Conservation (phyloP, 2,329 filamentous ascomycete species). For the Sporothrix curviconia region DNA sequence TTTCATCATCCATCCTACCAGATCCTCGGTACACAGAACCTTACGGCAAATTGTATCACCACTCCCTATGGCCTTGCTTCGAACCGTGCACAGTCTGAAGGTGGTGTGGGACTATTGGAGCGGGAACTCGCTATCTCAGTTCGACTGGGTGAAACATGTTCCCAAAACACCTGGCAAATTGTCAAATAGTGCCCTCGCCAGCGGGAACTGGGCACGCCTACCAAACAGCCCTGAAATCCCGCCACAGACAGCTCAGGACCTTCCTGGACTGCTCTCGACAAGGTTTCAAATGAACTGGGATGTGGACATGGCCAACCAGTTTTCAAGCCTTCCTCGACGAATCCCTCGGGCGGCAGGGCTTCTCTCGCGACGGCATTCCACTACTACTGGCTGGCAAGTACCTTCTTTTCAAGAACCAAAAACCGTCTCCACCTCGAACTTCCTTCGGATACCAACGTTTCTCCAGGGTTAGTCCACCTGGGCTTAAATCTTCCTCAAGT, state of each 20-base stretch:
- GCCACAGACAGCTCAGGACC: constrained; percentile 41
- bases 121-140: constrained; percentile 50
- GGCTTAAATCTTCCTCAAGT: constrained; percentile 53
- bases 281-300: constrained; percentile 71
- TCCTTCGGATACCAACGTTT: constrained; percentile 54
- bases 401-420: constrained; percentile 55
- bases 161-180: constrained; percentile 31
- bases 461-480: constrained; percentile 53
- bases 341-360: constrained; percentile 56
- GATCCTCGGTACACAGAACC: constrained; percentile 61
- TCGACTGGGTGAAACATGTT: constrained; percentile 47
- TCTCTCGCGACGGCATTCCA: constrained; percentile 65
- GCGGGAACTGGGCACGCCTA: constrained; percentile 41
- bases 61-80: constrained; percentile 59
- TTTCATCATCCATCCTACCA: constrained; percentile 53
- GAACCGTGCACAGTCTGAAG: constrained; percentile 37
- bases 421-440: constrained; percentile 47
- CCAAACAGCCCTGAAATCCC: constrained; percentile 37
- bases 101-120: constrained; percentile 31
- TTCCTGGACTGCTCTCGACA: constrained; percentile 54
- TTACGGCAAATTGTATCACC: constrained; percentile 68
- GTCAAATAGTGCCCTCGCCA: constrained; percentile 38
- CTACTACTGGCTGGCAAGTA: constrained; percentile 67
- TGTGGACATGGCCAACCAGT: constrained; percentile 60
- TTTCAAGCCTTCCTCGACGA: constrained; percentile 45